Percentiles rank a stretch among this genome's conserved stretches.
phyloP scores from a whole-genome alignment of 2,329 filamentous ascomycete genomes.

The Rhexocercosporidium sp. region DNA sequence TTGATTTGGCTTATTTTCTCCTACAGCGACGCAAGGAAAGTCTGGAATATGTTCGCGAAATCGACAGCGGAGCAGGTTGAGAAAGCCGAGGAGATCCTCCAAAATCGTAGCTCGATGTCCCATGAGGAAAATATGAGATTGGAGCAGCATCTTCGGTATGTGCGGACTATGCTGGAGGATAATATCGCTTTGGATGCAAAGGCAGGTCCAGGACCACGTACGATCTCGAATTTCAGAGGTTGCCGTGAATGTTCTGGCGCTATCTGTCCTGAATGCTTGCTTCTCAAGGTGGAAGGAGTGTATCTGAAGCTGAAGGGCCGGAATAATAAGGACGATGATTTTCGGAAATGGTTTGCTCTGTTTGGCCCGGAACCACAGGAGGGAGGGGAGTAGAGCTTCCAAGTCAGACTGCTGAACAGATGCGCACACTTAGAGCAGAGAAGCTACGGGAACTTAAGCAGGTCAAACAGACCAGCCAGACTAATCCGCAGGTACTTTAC shows the following conservation, averaged over 20 bases:
- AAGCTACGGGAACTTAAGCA: background rate
- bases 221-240: background rate
- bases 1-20: background rate
- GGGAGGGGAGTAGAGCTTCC: background rate
- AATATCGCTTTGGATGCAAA: background rate
- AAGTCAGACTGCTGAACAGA: background rate
- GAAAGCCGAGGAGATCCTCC: background rate
- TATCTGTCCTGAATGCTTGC: background rate
- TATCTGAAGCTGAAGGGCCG: background rate
- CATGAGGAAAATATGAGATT: background rate
- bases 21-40: background rate
- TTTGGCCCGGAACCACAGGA: background rate
- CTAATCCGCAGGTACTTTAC: too few relatives aligned
- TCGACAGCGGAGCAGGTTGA: background rate
- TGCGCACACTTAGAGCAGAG: background rate
- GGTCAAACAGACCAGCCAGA: too few relatives aligned
- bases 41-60: background rate
- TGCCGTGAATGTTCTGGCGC: background rate
- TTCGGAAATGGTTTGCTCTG: background rate
- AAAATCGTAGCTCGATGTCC: background rate
- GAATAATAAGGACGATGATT: background rate
- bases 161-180: background rate
- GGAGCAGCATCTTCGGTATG: background rate
- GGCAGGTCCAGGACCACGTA: background rate
- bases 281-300: background rate